Percentiles rank a stretch among this genome's conserved stretches.
phyloP scores from a whole-genome alignment of 768 basidiomycete genomes.

The Rhizopogon salebrosus region DNA sequence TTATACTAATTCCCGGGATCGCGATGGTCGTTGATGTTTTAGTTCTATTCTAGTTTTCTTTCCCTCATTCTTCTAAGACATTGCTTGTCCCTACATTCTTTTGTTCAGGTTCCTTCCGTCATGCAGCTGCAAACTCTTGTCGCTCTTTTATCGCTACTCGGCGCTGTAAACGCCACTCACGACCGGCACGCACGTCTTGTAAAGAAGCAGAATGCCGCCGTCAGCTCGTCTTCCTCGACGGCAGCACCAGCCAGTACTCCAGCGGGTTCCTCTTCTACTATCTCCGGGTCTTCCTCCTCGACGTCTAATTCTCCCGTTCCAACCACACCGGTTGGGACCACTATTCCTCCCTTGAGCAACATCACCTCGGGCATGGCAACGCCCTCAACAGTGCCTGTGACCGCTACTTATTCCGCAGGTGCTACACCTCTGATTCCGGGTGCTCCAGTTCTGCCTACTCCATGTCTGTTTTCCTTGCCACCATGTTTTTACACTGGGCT shows the following conservation, averaged over 20 bases:
- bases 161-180: conserved; percentile 30
- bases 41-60: not conserved
- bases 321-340: conserved; percentile 32
- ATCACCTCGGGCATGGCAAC: conserved; percentile 64
- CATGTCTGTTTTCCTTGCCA: conserved; percentile 34
- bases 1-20: not conserved
- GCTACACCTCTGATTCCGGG: conserved; percentile 58
- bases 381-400: conserved; percentile 40
- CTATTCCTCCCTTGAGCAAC: conserved; percentile 51
- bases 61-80: not conserved
- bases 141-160: conserved; percentile 41
- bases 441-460: conserved; percentile 59
- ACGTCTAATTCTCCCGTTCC: conserved; percentile 16
- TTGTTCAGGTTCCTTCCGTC: conserved; percentile 2
- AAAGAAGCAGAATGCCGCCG: conserved; percentile 30
- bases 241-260: conserved; percentile 1
- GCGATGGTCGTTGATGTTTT: not conserved
- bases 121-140: conserved; percentile 44
- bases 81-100: conserved; percentile 5
- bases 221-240: not conserved
- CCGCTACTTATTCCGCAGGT: conserved; percentile 53
- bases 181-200: conserved; percentile 33
- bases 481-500: not conserved
- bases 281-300: conserved; percentile 9
- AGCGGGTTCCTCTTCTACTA: not conserved